Evolutionary conservation across 148 eudicot genomes (phyloP).

Genomic region (Chenopodium formosanum): DNA sequence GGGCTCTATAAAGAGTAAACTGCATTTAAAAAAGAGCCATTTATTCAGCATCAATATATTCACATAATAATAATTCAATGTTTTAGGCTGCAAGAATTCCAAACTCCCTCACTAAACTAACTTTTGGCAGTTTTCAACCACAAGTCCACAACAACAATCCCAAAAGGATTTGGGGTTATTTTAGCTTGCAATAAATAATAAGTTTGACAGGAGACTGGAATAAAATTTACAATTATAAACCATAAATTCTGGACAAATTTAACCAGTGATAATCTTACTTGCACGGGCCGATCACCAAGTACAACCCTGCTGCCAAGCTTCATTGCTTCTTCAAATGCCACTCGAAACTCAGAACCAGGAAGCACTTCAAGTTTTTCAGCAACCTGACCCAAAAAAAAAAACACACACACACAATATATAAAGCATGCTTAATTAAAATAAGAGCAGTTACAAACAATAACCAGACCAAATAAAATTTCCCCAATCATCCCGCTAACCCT

Average conservation of each 20-base stretch:
- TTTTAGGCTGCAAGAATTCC: not conserved
- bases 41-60: too few relatives aligned
- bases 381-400: slow-evolving; percentile 42
- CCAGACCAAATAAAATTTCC: not conserved
- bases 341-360: slow-evolving; percentile 96
- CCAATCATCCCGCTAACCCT: too few relatives aligned
- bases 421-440: not conserved
- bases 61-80: too few relatives aligned
- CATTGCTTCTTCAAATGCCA: slow-evolving; percentile 93
- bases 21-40: too few relatives aligned
- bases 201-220: too few relatives aligned
- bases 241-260: not conserved
- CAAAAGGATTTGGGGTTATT: too few relatives aligned
- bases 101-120: not conserved
- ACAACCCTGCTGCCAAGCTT: slow-evolving; percentile 90
- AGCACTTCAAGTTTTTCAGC: slow-evolving; percentile 89
- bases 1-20: too few relatives aligned
- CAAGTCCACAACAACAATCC: not conserved
- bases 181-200: too few relatives aligned
- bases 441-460: too few relatives aligned
- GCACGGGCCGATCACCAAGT: slow-evolving; percentile 98
- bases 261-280: slow-evolving; percentile 49
- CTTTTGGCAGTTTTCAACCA: not conserved
- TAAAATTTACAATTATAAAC: not conserved
- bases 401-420: not conserved